Base-by-base conservation (phyloP, 768 basidiomycete genomes). In the Boletus rubescentipes region DNA sequence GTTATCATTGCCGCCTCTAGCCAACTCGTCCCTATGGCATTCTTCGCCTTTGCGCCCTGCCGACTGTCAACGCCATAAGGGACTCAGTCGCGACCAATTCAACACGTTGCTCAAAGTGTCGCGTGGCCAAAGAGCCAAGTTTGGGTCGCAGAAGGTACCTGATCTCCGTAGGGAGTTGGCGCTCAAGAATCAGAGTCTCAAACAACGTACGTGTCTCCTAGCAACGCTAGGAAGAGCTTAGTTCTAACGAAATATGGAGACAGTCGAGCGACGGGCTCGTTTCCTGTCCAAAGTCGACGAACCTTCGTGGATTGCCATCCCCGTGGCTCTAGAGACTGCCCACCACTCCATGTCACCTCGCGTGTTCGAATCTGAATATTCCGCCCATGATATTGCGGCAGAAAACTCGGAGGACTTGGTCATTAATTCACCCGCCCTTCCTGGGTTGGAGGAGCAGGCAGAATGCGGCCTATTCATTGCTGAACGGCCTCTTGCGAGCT, bases 111-210 rank as follows among this genome's bases (percentile, higher is more conserved):
- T 92, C 55, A 79, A 77, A 54, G 76, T 82, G 31, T 80, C 84
- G 38, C 79, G 77, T 65, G 83, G 86, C 58, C 76, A 81, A 61
- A 82, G 80, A 62, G 68, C 74, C 16, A 64, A 67, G 23, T 52
- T 77, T 12, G 76, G 75, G 37, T 67, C 67, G 41, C 85, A 79
- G 69, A 79, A 72, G 67, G 69, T 70, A 26, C 74, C 74, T 20
- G 81, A 88, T 71, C 77, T 91, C 46, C 83, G 86, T 59, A 89
- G 84, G 71, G 86, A 91, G 71, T 82, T 89, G 46, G 85, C 86
- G 11, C 70, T 87, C 52, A 89, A 85, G 69, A 79, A 78, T 46
- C 88, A 90, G 71, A 82, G 77, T 73, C 81, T 78, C 65, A 89
- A 86, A 74, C 86, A 89, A 71, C 74, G 91, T 91, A 67, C 61